Conservation (phyloP, 129 eudicot genomes). For the Heracleum sosnowskyi region DNA sequence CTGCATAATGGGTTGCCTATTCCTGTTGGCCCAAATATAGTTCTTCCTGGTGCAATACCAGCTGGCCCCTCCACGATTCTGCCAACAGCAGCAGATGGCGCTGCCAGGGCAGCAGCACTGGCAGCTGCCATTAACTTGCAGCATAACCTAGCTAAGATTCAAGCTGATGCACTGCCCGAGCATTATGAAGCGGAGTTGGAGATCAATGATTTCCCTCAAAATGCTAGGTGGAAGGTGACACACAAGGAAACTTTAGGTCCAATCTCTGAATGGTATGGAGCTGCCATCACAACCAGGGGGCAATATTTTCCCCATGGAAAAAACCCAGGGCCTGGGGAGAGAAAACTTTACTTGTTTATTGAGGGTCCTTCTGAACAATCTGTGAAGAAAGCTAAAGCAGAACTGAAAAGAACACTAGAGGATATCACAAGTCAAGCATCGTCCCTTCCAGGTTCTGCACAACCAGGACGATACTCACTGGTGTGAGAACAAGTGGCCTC, state of each 20-base stretch:
- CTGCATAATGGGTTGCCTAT: slow-evolving; percentile 31
- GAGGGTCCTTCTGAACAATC: slow-evolving; percentile 86
- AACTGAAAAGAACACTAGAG: slow-evolving; percentile 66
- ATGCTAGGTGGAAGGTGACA: slow-evolving; percentile 91
- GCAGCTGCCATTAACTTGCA: slow-evolving; percentile 81
- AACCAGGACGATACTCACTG: slow-evolving; percentile 21
- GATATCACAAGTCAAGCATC: slow-evolving; percentile 64
- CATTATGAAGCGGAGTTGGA: slow-evolving; percentile 90
- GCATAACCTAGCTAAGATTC: slow-evolving; percentile 76
- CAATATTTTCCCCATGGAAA: slow-evolving; percentile 59
- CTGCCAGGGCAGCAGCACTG: slow-evolving; percentile 65
- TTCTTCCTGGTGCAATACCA: slow-evolving; percentile 20
- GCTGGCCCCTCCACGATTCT: slow-evolving; percentile 15
- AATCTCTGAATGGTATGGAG: slow-evolving; percentile 85
- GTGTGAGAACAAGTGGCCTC: neutral
- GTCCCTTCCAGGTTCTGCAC: slow-evolving; percentile 17
- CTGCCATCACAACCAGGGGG: slow-evolving; percentile 84
- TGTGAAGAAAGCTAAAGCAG: slow-evolving; percentile 75
- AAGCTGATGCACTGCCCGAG: slow-evolving; percentile 73
- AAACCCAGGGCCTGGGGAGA: slow-evolving; percentile 58
- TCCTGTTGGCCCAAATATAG: slow-evolving; percentile 27
- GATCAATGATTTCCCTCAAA: slow-evolving; percentile 86
- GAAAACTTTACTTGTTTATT: slow-evolving; percentile 69
- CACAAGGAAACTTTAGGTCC: slow-evolving; percentile 90
- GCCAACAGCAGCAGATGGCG: slow-evolving; percentile 29